These are phyloP conservation scores for Aspergillus novoparasiticus DNA, from an alignment of 2,329 filamentous ascomycete species.

Conservation along the genomic window DNA sequence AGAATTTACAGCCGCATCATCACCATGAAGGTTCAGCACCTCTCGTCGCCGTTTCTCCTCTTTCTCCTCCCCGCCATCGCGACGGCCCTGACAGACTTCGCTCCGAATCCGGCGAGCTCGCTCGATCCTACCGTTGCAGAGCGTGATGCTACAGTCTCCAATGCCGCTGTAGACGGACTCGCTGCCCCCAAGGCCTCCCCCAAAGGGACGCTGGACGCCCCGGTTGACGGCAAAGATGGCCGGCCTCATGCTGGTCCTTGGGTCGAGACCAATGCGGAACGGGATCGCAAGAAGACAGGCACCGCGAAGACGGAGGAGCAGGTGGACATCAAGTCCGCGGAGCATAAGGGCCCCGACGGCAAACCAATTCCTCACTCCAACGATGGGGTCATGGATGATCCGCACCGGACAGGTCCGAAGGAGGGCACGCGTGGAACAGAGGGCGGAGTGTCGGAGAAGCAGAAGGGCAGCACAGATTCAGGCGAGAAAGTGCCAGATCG, in stretches of 20 bases:
- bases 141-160: conserved; percentile 11
- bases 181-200: conserved; percentile 28
- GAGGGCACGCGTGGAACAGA: conserved; percentile 86
- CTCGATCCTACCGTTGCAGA: conserved; percentile 18
- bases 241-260: conserved; percentile 88
- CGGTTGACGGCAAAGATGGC: conserved; percentile 89
- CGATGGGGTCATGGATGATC: conserved; percentile 92
- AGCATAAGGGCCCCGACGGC: conserved; percentile 45
- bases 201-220: conserved; percentile 74
- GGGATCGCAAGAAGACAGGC: conserved; percentile 46
- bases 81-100: conserved; percentile 25
- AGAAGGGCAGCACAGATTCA: conserved; percentile 72
- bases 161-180: conserved; percentile 20
- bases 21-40: conserved; percentile 37
- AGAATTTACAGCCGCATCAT: background rate
- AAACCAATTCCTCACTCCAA: conserved; percentile 55
- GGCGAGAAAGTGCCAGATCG: conserved; percentile 75
- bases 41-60: conserved; percentile 35
- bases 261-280: conserved; percentile 52
- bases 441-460: conserved; percentile 85
- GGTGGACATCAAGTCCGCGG: conserved; percentile 28
- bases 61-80: conserved; percentile 39
- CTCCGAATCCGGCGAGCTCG: conserved; percentile 16
- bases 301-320: conserved; percentile 38
- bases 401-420: conserved; percentile 72